Percentiles rank a stretch among this genome's conserved stretches.
Evolutionary conservation across 768 basidiomycete species (phyloP).

Genomic region (Lactarius deliciosus): DNA sequence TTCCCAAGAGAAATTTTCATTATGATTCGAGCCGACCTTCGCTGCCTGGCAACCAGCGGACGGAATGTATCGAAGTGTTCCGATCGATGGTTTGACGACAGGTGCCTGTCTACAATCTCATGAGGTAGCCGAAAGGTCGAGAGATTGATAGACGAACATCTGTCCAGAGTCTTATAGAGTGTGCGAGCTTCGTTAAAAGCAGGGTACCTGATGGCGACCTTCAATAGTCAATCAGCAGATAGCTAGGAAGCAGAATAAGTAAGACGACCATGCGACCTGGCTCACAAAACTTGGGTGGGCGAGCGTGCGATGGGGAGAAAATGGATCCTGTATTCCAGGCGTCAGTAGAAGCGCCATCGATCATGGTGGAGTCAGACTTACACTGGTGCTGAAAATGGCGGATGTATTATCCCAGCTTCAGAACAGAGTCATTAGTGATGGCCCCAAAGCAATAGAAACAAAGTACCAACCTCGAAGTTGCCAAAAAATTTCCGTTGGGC

Average conservation of each 20-base stretch:
- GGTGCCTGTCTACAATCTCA: slow-evolving; percentile 54
- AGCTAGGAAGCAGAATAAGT: not conserved
- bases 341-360: not conserved
- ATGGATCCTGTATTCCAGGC: slow-evolving; percentile 47
- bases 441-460: not conserved
- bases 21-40: slow-evolving; percentile 42
- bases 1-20: not conserved
- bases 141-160: slow-evolving; percentile 44
- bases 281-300: slow-evolving; percentile 72
- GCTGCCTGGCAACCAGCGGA: slow-evolving; percentile 67
- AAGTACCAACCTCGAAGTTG: slow-evolving; percentile 60
- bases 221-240: slow-evolving; percentile 6
- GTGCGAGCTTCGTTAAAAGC: slow-evolving; percentile 62
- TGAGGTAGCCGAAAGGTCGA: slow-evolving; percentile 1
- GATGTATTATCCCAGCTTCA: slow-evolving; percentile 73
- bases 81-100: slow-evolving; percentile 66
- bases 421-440: slow-evolving; percentile 1
- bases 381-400: slow-evolving; percentile 63
- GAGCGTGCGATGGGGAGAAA: slow-evolving; percentile 57
- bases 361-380: slow-evolving; percentile 35
- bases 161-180: slow-evolving; percentile 71
- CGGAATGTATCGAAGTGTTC: slow-evolving; percentile 52
- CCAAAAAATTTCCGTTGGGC: slow-evolving; percentile 69
- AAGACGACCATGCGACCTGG: slow-evolving; percentile 66
- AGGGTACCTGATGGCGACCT: slow-evolving; percentile 65